Conservation (phyloP, 768 basidiomycete genomes). For the Lepiota venenata region DNA sequence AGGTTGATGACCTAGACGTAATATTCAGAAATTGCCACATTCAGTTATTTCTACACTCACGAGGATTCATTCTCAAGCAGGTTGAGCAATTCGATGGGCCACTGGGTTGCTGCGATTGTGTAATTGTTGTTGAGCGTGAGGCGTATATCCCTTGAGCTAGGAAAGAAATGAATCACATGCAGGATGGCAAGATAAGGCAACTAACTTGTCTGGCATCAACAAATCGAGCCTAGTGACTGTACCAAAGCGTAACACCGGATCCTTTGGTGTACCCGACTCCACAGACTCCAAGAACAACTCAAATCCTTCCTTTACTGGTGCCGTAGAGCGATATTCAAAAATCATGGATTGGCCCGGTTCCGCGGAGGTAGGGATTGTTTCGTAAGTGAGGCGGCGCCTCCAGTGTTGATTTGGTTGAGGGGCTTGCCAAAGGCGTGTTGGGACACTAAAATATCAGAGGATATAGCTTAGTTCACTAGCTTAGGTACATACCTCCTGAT, state of each 20-base stretch:
- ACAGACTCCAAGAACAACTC: background rate
- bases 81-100: constrained; percentile 10
- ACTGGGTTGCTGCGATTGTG: constrained; percentile 2
- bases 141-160: constrained; percentile 5
- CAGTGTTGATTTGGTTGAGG: constrained; percentile 2
- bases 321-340: constrained; percentile 7
- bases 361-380: background rate
- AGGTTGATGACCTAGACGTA: background rate
- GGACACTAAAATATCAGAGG: constrained; percentile 1
- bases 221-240: constrained; percentile 4
- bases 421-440: constrained; percentile 4
- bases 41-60: background rate
- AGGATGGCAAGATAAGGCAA: background rate
- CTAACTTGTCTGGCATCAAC: constrained; percentile 13
- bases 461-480: background rate
- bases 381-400: constrained; percentile 8
- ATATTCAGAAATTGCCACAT: background rate
- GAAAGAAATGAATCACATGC: background rate
- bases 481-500: background rate
- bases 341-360: background rate
- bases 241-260: background rate
- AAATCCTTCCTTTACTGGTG: background rate
- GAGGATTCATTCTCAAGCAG: background rate
- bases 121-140: background rate
- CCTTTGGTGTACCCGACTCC: background rate